Evolutionary conservation across 768 basidiomycete genomes (phyloP).

Genomic region (Auriscalpium orientale): DNA sequence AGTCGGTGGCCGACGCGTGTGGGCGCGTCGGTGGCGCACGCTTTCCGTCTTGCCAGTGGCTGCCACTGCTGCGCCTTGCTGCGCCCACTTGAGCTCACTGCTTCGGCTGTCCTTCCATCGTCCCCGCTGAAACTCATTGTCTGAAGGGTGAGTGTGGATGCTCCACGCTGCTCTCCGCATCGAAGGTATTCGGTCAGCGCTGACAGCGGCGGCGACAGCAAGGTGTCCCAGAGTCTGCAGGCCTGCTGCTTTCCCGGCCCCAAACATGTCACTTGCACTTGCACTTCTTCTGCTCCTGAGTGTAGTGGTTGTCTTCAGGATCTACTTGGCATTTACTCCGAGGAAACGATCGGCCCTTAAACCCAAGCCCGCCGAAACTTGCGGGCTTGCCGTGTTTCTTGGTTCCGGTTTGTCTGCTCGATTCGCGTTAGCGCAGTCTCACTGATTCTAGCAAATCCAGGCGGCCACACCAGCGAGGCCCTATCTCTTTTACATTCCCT

Average conservation of each 20-base stretch:
- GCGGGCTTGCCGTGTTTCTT: slow-evolving; percentile 74
- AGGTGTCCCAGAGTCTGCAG: too few relatives aligned
- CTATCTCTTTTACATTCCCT: slow-evolving; percentile 64
- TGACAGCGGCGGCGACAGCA: too few relatives aligned
- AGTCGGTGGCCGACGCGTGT: not conserved
- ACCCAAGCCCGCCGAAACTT: slow-evolving; percentile 19
- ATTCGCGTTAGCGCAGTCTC: not conserved
- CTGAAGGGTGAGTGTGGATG: too few relatives aligned
- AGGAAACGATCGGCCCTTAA: slow-evolving; percentile 14
- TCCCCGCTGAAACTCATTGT: too few relatives aligned
- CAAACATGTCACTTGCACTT: not conserved
- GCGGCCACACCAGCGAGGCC: slow-evolving; percentile 91
- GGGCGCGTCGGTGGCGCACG: not conserved
- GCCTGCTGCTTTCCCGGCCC: too few relatives aligned
- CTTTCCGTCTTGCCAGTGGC: not conserved
- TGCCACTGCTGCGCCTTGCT: too few relatives aligned
- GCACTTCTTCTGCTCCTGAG: not conserved
- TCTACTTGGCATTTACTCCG: slow-evolving; percentile 15
- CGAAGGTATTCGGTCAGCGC: too few relatives aligned
- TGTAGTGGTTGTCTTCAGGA: slow-evolving; percentile 5
- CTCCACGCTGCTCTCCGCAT: too few relatives aligned
- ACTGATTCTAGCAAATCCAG: slow-evolving; percentile 32
- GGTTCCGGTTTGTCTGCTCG: slow-evolving; percentile 67
- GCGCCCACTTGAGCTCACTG: too few relatives aligned
- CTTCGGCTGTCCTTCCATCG: too few relatives aligned